These are phyloP conservation scores for Dipodascus geniculatus DNA, from an alignment of 805 yeast genomes.

Conservation along the genomic window DNA sequence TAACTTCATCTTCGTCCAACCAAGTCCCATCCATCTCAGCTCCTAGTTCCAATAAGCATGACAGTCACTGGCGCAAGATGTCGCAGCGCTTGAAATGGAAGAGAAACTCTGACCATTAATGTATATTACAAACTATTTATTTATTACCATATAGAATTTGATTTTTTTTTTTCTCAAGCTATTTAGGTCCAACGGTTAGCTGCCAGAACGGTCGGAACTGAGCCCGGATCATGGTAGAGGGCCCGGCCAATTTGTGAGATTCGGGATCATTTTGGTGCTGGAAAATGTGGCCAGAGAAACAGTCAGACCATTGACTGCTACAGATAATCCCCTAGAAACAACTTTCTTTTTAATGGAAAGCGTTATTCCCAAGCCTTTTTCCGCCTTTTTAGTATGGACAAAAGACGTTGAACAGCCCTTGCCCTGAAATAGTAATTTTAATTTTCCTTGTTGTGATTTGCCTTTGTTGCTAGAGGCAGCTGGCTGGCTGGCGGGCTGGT, in stretches of 20 bases:
- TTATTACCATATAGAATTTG: not conserved
- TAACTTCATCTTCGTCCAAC: no score
- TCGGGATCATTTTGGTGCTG: no score
- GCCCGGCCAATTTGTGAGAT: no score
- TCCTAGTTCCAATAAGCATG: not conserved
- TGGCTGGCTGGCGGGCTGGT: not conserved
- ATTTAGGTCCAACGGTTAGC: not conserved
- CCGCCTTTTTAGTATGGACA: not conserved
- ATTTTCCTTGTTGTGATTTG: not conserved
- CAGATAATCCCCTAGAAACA: not conserved
- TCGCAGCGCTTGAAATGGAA: constrained; percentile 3
- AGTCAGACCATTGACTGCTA: no score
- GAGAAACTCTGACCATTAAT: not conserved
- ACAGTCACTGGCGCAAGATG: constrained; percentile 4
- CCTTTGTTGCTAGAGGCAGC: not conserved
- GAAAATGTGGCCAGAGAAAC: no score
- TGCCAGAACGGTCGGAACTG: no score
- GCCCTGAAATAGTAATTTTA: not conserved
- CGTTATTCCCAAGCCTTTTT: not conserved
- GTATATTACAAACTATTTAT: not conserved
- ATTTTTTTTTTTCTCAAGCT: not conserved
- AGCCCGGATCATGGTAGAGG: no score
- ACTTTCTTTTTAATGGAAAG: not conserved
- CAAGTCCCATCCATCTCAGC: no score
- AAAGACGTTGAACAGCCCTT: not conserved